phyloP scores from a whole-genome alignment of 2,329 filamentous ascomycete species.

The Ascochyta koolunga region DNA sequence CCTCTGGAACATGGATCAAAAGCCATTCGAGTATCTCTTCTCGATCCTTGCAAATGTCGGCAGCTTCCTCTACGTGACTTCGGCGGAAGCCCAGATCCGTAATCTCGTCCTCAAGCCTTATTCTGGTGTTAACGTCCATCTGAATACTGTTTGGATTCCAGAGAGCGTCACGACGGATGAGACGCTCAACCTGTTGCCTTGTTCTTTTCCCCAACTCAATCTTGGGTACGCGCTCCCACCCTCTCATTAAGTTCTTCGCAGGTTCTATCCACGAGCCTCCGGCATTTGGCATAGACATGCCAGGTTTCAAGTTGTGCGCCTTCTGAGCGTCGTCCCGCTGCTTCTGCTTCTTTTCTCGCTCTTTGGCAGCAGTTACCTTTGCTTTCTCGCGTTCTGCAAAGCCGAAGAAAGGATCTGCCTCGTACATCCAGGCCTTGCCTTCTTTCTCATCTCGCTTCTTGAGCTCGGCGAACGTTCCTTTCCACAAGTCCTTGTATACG shows the following conservation, averaged over 20 bases:
- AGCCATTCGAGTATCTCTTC: conserved; percentile 97
- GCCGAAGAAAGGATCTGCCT: conserved; percentile 89
- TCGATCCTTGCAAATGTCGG: conserved; percentile 83
- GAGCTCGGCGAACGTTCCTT: conserved; percentile 79
- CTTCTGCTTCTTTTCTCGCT: conserved; percentile 67
- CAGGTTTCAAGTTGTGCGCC: conserved; percentile 59
- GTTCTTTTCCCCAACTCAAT: conserved; percentile 90
- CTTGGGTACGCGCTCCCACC: conserved; percentile 85
- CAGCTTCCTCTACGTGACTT: conserved; percentile 88
- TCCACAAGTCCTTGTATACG: conserved; percentile 88
- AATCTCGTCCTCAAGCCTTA: conserved; percentile 73
- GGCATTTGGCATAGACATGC: conserved; percentile 36
- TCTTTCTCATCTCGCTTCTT: conserved; percentile 82
- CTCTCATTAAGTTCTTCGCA: conserved; percentile 62
- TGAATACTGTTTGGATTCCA: conserved; percentile 85
- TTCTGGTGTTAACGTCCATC: conserved; percentile 65
- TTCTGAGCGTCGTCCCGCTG: conserved; percentile 66
- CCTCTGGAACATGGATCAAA: conserved; percentile 93
- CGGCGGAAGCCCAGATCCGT: conserved; percentile 81
- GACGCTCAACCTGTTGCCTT: conserved; percentile 75
- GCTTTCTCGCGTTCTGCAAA: conserved; percentile 80
- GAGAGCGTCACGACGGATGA: conserved; percentile 77
- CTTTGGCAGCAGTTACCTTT: conserved; percentile 77
- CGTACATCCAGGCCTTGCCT: conserved; percentile 86
- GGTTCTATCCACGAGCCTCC: conserved; percentile 38